Base-by-base conservation (phyloP, 192 early-diverging fungal species). In the Oehlia diaphana region DNA sequence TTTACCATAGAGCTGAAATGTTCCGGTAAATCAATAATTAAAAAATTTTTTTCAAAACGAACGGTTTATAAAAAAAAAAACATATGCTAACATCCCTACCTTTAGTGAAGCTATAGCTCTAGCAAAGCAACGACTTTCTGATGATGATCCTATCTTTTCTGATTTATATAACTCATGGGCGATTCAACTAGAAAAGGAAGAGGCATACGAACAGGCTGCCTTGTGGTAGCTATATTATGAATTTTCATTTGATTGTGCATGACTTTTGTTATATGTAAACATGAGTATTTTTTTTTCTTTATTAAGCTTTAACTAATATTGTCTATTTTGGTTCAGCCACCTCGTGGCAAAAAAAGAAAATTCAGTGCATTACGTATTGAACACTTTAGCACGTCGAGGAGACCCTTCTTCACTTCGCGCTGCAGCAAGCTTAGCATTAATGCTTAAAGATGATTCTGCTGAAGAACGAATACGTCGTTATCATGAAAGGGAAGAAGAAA, bases 81-180 rank as follows among this genome's bases (percentile, higher is more conserved):
- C 1, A 7, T 21, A 58, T 58, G 21, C 19, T 21, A 21, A 5
- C 3, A 6, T 58, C 21, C 19, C 16, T 0, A 21, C 16, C 35
- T 68, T 42, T 77, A 84, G 83, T 65, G 83, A 84, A 47, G 83
- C 83, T 3, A 82, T 84, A 31, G 68, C 75, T 47, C 33, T 84
- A 39, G 83, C 82, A 14, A 84, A 83, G 14, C 14, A 75, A 35
- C 77, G 83, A 12, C 63, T 84, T 49, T 69, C 74, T n/a, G 44
- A 61, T 9, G 37, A 83, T 9, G 82, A 84, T 53, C 65, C 81
- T 28, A 50, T 82, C 26, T 26, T 84, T 49, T 49, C 33, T 7
- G 74, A 72, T 21, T 63, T 84, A 31, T 83, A 72, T 69, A 44
- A 63, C 10, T 83, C 77, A 28, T 84, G 81, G 82, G 83, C 82